phyloP scores from a whole-genome alignment of 306 rosid genomes.

The Cicer arietinum region DNA sequence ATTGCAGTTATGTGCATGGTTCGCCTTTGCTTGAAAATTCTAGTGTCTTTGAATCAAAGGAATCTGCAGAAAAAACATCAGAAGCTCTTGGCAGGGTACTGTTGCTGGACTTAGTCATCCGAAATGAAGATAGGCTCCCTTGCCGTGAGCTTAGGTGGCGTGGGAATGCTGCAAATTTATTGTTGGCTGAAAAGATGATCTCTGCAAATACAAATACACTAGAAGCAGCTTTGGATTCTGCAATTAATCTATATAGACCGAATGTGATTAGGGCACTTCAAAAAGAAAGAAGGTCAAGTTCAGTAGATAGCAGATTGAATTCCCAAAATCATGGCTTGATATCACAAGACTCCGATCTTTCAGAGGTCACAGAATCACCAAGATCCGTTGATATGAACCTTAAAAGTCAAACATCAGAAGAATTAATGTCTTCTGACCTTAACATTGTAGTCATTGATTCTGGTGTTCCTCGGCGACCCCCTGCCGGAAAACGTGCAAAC shows the following conservation, averaged over 20 bases:
- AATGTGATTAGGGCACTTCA: conserved; percentile 63
- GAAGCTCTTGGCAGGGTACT: conserved; percentile 88
- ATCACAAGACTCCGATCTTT: conserved; percentile 71
- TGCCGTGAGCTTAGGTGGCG: conserved; percentile 95
- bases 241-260: conserved; percentile 70
- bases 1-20: conserved; percentile 89
- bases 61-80: conserved; percentile 70
- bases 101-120: conserved; percentile 88
- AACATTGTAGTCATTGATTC: conserved; percentile 90
- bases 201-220: conserved; percentile 57
- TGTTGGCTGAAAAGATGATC: conserved; percentile 70
- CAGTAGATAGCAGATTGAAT: conserved; percentile 64
- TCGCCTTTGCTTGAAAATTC: conserved; percentile 86
- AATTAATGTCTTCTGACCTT: conserved; percentile 53
- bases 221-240: conserved; percentile 69
- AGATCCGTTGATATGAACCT: conserved; percentile 55
- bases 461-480: conserved; percentile 96
- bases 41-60: conserved; percentile 72
- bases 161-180: conserved; percentile 87
- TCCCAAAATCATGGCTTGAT: conserved; percentile 58
- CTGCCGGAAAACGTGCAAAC: conserved; percentile 92
- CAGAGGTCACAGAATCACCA: conserved; percentile 72
- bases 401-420: conserved; percentile 58
- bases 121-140: conserved; percentile 98
- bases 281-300: conserved; percentile 86